Evolutionary conservation across 2,329 filamentous ascomycete species (phyloP), one percentile per base, ranked within the genome.

Genomic region (Talaromyces sp.): DNA sequence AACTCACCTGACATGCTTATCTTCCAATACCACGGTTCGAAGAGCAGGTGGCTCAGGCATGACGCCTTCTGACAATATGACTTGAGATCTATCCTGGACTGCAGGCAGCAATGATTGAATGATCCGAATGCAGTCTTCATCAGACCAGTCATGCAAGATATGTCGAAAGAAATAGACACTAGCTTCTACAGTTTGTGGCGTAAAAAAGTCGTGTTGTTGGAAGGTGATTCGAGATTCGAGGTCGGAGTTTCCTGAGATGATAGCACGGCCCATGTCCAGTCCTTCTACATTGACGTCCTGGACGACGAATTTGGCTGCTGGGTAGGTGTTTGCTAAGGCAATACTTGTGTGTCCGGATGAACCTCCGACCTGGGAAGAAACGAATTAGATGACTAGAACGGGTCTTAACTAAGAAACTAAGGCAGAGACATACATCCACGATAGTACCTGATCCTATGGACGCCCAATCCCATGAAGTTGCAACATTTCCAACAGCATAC

Each of bases 181-280:
- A 7, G 40, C 40, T 10, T 15, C 10, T 1, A 11, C 15, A 10
- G 13, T 43, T 43, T 43, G 40, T 15, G 13, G 10, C 10, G 40
- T 43, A 11, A 85, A 84, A 66, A 87, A 84, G 63, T 85, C 79
- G 65, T 86, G 82, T 3, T 72, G 71, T 59, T 75, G 70, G 59
- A 75, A 75, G 10, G 60, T 65, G 54, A 72, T 66, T 46, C 69
- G 68, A 15, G 37, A 36, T 21, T 17, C 17, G 11, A 56, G 53
- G 8, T 56, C 40, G 2, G 53, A 21, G 31, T 33, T 13, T 17
- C 19, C 17, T 28, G 53, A 15, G 22, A 55, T 15, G n/a, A 8
- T 45, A 8, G n/a, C 37, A 31, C 53, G 53, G 15, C 53, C 53
- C 28, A 56, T 9, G 8, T 36, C 40, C 17, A 56, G 28, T 6